Conservation (phyloP, 768 basidiomycete species). For the Boletus sp. region DNA sequence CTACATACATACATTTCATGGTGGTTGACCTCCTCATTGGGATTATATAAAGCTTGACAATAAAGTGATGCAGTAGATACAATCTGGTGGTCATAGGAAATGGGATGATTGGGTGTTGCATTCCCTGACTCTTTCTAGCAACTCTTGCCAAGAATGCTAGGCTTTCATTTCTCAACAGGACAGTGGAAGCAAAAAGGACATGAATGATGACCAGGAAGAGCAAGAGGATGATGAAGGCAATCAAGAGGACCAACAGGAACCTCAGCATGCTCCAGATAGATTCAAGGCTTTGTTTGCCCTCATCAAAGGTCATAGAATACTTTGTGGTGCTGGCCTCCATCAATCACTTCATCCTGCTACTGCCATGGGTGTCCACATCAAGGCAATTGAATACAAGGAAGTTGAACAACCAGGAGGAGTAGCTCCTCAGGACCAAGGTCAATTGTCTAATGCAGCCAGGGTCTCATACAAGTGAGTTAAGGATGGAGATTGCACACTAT, state of each 20-base stretch:
- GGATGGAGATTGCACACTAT: constrained; percentile 3
- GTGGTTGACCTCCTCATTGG: neutral
- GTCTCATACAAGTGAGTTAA: neutral
- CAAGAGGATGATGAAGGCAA: neutral
- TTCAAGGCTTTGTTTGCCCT: neutral
- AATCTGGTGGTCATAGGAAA: neutral
- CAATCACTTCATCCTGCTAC: neutral
- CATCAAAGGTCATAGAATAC: neutral
- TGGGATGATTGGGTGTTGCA: neutral
- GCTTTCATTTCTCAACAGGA: neutral
- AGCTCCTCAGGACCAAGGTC: too few species aligned
- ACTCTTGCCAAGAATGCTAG: neutral
- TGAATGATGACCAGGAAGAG: neutral
- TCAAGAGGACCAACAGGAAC: neutral
- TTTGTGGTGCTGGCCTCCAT: neutral
- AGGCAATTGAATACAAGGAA: neutral
- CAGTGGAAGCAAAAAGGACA: too few species aligned
- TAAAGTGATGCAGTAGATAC: neutral
- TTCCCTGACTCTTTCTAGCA: neutral
- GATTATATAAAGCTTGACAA: neutral
- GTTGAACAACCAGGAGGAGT: neutral
- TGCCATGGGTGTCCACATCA: neutral
- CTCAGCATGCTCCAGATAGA: too few species aligned
- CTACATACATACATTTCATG: constrained; percentile 1
- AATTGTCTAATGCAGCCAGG: neutral